phyloP scores from a whole-genome alignment of 2,329 filamentous ascomycete species.

The Fusarium sp. region DNA sequence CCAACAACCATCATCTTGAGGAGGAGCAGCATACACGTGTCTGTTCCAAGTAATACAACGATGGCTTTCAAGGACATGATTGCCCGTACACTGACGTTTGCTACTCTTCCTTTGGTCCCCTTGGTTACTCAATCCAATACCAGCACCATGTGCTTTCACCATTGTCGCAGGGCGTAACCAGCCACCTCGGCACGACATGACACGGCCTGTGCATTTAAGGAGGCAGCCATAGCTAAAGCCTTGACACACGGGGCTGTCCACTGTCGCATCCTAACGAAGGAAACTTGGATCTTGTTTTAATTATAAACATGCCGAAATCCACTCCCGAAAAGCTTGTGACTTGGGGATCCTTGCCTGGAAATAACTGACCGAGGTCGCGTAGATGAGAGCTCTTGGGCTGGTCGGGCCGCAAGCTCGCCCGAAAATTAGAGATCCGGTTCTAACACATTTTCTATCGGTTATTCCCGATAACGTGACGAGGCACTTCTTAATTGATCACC shows the following conservation, averaged over 20 bases:
- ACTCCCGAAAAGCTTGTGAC: slow-evolving; percentile 1
- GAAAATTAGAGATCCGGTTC: not conserved
- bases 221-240: not conserved
- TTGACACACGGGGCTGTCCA: not conserved
- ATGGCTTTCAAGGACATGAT: no score
- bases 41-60: fast-evolving
- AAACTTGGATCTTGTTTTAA: slow-evolving; percentile 18
- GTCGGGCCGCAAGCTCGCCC: not conserved
- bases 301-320: not conserved
- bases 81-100: fast-evolving
- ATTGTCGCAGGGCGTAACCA: not conserved
- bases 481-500: fast-evolving
- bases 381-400: no score
- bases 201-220: not conserved
- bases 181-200: not conserved
- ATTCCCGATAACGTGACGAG: not conserved
- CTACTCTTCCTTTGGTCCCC: not conserved
- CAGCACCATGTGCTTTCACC: not conserved
- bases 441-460: fast-evolving
- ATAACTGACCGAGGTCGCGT: not conserved
- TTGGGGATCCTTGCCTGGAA: slow-evolving; percentile 5
- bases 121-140: not conserved
- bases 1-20: not conserved
- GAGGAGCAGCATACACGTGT: not conserved
- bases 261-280: not conserved